These are phyloP conservation scores for Coemansia sp. DNA, from an alignment of 192 early-diverging fungal species.

Conservation along the genomic window DNA sequence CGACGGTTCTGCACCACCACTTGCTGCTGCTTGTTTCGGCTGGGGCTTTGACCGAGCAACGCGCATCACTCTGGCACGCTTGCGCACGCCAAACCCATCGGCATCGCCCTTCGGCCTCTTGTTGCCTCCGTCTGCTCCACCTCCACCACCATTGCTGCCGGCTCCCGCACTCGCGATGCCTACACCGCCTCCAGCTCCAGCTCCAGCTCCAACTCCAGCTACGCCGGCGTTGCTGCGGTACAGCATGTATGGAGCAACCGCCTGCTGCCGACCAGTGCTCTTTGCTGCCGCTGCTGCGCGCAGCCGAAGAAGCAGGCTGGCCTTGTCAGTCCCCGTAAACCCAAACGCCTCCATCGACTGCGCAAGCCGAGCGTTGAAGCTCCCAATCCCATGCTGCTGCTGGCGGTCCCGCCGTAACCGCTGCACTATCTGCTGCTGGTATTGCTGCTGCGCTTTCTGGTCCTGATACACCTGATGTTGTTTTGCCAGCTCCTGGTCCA, in stretches of 20 bases:
- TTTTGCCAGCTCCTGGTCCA: neutral
- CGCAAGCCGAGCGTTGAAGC: slow-evolving; percentile 46
- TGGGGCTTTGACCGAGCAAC: slow-evolving; percentile 36
- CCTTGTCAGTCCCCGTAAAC: slow-evolving; percentile 43
- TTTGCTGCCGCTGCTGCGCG: slow-evolving; percentile 50
- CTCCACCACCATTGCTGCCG: neutral
- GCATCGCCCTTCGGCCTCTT: neutral
- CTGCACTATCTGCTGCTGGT: neutral
- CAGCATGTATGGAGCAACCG: slow-evolving; percentile 49
- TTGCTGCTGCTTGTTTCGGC: neutral
- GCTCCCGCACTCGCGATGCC: neutral
- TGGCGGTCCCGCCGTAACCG: slow-evolving; percentile 14
- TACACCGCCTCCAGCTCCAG: neutral
- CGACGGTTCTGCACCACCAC: neutral
- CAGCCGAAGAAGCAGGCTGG: slow-evolving; percentile 43
- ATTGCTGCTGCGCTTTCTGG: neutral
- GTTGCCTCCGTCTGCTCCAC: neutral
- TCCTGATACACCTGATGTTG: neutral
- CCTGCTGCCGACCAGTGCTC: slow-evolving; percentile 47
- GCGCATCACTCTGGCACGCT: slow-evolving; percentile 43
- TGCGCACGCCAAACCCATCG: slow-evolving; percentile 13
- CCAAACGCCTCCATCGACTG: slow-evolving; percentile 57
- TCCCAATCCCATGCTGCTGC: slow-evolving; percentile 16
- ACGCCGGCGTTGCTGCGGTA: slow-evolving; percentile 12
- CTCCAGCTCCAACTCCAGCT: neutral